Evolutionary conservation across 2,329 filamentous ascomycete species (phyloP).

Genomic region (Paecilomyces niveus): DNA sequence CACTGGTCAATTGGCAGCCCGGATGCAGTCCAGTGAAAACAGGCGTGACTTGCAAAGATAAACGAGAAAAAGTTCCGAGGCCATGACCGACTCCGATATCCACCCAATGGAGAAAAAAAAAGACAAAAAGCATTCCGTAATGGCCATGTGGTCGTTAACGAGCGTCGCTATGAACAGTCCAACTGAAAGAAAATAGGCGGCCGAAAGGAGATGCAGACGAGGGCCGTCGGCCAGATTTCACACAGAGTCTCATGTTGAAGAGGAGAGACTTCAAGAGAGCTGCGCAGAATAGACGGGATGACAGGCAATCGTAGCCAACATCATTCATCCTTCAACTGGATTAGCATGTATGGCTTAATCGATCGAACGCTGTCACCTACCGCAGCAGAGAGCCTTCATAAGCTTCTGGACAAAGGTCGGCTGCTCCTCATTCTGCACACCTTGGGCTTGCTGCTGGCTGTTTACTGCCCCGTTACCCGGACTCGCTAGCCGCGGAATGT

Average conservation of each 20-base stretch:
- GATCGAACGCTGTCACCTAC: slow-evolving; percentile 38
- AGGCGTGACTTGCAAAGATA: slow-evolving; percentile 6
- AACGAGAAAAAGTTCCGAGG: slow-evolving; percentile 5
- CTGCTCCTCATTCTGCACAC: slow-evolving; percentile 61
- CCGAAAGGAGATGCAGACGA: not conserved
- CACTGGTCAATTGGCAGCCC: slow-evolving; percentile 2
- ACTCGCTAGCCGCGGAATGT: slow-evolving; percentile 62
- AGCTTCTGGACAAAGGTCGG: slow-evolving; percentile 83
- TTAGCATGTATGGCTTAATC: slow-evolving; percentile 4
- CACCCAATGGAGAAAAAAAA: slow-evolving; percentile 10
- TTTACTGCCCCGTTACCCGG: slow-evolving; percentile 52
- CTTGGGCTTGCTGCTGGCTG: slow-evolving; percentile 50
- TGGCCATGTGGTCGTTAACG: not conserved
- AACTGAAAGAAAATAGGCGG: not conserved
- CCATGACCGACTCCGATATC: slow-evolving; percentile 9
- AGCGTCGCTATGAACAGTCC: not conserved
- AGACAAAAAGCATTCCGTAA: not conserved
- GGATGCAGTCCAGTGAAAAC: slow-evolving; percentile 2
- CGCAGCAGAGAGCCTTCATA: slow-evolving; percentile 88
- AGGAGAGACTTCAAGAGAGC: not conserved
- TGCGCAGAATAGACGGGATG: not conserved
- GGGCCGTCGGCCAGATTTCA: not conserved
- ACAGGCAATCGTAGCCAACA: slow-evolving; percentile 4
- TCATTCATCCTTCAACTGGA: slow-evolving; percentile 25
- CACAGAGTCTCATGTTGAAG: not conserved